These are phyloP conservation scores for Coemansia sp. DNA, from an alignment of 192 early-diverging fungal species.

Conservation along the genomic window DNA sequence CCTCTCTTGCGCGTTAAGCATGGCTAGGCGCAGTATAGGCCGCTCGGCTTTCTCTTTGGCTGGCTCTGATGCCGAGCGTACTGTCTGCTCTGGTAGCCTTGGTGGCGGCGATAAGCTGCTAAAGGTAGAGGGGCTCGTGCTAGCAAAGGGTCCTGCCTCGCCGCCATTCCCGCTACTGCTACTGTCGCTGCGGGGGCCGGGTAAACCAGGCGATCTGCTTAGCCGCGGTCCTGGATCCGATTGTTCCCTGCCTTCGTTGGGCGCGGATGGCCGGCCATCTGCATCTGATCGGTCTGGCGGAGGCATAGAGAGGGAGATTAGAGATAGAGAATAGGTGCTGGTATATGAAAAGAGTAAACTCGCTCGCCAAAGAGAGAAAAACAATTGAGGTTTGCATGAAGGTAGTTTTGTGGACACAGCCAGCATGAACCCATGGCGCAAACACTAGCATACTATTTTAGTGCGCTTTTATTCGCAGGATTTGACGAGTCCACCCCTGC, in stretches of 20 bases:
- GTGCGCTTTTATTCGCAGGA: neutral
- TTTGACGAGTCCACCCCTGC: neutral
- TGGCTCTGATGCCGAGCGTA: neutral
- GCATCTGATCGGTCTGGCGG: neutral
- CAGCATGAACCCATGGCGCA: neutral
- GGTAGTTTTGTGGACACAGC: neutral
- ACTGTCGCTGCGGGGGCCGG: neutral
- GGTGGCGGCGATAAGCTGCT: neutral
- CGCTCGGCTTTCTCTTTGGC: slow-evolving; percentile 3
- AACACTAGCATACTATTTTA: neutral
- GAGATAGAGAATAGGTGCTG: neutral
- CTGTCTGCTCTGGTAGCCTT: slow-evolving; percentile 6
- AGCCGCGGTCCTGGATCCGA: neutral
- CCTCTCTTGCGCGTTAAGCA: slow-evolving; percentile 30
- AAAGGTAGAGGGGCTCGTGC: neutral
- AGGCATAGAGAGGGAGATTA: neutral
- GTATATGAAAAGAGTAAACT: neutral
- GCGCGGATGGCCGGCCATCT: neutral
- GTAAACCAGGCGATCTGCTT: neutral
- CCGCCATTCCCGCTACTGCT: neutral
- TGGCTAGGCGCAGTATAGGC: slow-evolving; percentile 34
- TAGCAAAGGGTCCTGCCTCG: neutral
- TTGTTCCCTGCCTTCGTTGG: neutral
- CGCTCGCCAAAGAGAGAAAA: neutral
- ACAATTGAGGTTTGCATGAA: neutral